Conservation (phyloP, 257 asterid genomes). For the Linderniella brevidens region DNA sequence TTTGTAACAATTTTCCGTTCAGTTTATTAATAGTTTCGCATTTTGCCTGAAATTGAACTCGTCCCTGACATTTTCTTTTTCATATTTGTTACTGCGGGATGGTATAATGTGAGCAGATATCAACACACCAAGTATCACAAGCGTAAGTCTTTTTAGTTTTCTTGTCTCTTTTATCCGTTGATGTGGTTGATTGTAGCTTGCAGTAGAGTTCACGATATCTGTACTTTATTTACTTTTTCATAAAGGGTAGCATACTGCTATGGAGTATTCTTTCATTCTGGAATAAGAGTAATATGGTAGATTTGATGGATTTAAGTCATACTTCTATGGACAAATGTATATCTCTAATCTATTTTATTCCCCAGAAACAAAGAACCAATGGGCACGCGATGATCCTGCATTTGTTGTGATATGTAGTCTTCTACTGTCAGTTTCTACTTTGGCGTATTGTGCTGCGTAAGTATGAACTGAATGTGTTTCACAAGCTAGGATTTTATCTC, state of each 20-base stretch:
- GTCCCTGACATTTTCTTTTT: constrained; percentile 18
- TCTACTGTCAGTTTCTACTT: constrained; percentile 56
- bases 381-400: constrained; percentile 99
- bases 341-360: constrained; percentile 5
- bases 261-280: too few relatives aligned
- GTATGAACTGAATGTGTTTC: constrained; percentile 10
- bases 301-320: too few relatives aligned
- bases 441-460: constrained; percentile 97
- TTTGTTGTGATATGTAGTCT: constrained; percentile 82
- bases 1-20: neutral
- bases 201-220: too few relatives aligned
- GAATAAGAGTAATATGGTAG: too few relatives aligned
- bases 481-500: neutral
- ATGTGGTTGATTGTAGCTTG: too few relatives aligned
- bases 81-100: constrained; percentile 35
- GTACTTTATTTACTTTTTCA: too few relatives aligned
- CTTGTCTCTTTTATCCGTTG: constrained; percentile 5
- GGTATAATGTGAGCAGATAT: constrained; percentile 47
- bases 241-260: too few relatives aligned
- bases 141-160: constrained; percentile 51
- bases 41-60: neutral
- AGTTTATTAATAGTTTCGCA: neutral
- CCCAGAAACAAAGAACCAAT: constrained; percentile 97
- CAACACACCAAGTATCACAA: constrained; percentile 97
- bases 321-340: too few relatives aligned